Conservation (phyloP, 2,329 filamentous ascomycete genomes). For the Aspergillus fumigatiaffinis region DNA sequence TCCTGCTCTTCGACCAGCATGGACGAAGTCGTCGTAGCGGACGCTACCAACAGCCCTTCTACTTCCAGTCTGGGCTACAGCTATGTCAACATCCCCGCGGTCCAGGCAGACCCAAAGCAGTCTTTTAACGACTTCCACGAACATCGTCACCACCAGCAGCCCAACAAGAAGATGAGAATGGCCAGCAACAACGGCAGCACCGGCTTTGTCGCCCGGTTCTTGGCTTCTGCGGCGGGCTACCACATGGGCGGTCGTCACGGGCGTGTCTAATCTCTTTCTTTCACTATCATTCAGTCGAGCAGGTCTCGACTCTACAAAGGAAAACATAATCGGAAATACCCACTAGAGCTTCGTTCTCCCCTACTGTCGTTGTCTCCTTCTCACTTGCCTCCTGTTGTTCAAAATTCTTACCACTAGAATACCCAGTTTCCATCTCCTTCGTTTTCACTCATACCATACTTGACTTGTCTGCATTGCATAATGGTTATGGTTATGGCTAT, state of each 20-base stretch:
- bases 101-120: slow-evolving; percentile 30
- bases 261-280: slow-evolving; percentile 13
- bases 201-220: slow-evolving; percentile 41
- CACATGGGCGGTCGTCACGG: slow-evolving; percentile 37
- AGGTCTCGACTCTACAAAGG: slow-evolving; percentile 1
- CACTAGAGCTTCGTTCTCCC: not conserved
- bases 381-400: not conserved
- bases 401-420: not conserved
- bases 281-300: slow-evolving; percentile 1
- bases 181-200: slow-evolving; percentile 25
- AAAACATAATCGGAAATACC: not conserved
- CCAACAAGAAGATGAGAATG: slow-evolving; percentile 41
- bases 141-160: slow-evolving; percentile 21
- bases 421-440: not conserved
- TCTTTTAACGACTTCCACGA: slow-evolving; percentile 15
- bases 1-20: slow-evolving; percentile 33
- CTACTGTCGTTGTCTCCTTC: not conserved
- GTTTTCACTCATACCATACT: not conserved
- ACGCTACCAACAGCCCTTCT: slow-evolving; percentile 31
- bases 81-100: slow-evolving; percentile 31
- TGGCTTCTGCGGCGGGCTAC: slow-evolving; percentile 40
- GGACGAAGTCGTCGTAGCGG: slow-evolving; percentile 34
- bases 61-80: slow-evolving; percentile 28
- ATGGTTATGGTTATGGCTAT: not conserved
- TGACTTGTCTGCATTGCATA: not conserved